A percentile compares a stretch with the other conserved stretches of the same genome.
These are phyloP conservation scores for Cubamyces lactineus DNA, from an alignment of 768 basidiomycete species.

Conservation along the genomic window DNA sequence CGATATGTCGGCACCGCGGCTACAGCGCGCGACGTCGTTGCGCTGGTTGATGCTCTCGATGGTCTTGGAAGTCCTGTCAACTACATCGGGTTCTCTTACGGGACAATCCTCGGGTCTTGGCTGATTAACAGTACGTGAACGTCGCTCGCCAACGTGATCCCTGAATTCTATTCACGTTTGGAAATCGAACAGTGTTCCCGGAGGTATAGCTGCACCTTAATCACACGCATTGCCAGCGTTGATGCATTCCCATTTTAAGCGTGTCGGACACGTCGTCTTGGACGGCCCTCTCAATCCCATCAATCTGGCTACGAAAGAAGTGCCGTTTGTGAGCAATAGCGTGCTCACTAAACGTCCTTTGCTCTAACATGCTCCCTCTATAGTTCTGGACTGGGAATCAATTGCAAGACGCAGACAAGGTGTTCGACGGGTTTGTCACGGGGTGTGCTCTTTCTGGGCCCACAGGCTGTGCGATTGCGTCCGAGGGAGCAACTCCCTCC, in stretches of 20 bases:
- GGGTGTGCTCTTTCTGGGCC: slow-evolving; percentile 20
- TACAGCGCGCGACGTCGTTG: slow-evolving; percentile 18
- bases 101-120: slow-evolving; percentile 12
- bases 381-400: not conserved
- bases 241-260: not conserved
- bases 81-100: slow-evolving; percentile 18
- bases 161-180: no score
- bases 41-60: slow-evolving; percentile 22
- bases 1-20: slow-evolving; percentile 19
- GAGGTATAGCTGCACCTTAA: not conserved
- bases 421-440: slow-evolving; percentile 6
- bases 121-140: slow-evolving; percentile 18
- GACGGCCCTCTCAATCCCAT: slow-evolving; percentile 17
- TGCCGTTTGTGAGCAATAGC: not conserved
- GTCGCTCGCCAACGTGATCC: no score
- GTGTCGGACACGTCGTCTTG: slow-evolving; percentile 17
- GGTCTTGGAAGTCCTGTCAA: slow-evolving; percentile 13
- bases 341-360: not conserved
- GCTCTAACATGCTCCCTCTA: not conserved
- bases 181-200: slow-evolving; percentile 9
- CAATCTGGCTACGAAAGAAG: not conserved
- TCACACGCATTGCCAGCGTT: not conserved
- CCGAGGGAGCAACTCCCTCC: not conserved
- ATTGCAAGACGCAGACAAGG: not conserved
- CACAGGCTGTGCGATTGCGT: slow-evolving; percentile 7